Base-by-base conservation (phyloP, 306 rosid species). In the Mimosa bimucronata region DNA sequence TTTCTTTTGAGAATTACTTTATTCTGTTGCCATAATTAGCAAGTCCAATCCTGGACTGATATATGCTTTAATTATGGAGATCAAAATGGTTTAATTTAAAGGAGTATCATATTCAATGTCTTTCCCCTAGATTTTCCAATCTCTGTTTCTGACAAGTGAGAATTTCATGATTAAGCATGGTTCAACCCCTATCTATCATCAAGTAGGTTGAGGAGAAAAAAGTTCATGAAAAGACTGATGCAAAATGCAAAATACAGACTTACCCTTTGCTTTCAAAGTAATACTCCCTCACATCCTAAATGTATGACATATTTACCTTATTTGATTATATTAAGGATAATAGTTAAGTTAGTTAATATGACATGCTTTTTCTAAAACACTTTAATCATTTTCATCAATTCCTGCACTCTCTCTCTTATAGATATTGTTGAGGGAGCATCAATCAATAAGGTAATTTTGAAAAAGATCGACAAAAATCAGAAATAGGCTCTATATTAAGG, bases 31-130 rank as follows among this genome's bases (percentile, higher is more conserved):
- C 7, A 68, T 12, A 62, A 9, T 19, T 66, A 6, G 42, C 28
- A 45, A 9, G 25, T 16, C 66, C 18, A 52, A 14, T 19, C 25
- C 48, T 55, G 28, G 53, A 40, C 68, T 37, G 55, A 76, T 67
- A 48, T 77, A 42, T 65, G 74, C 84, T 57, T 48, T 58, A 55
- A 50, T 46, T 72, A 14, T 28, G 74, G 25, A 62, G 29, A 48
- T 38, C 18, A 69, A 16, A 71, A 45, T 72, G 67, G 44, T 57
- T 26, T 31, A 74, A 23, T 64, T n/a, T 26, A 79, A 23, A 40
- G 55, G 53, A 76, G 37, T 70, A 64, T 61, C 21, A 55, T 42
- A n/a, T 61, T 37, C 18, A 40, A 41, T 44, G 69, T 40, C 42
- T 64, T n/a, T 69, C 66, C 48, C 16, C 48, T 62, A 40, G 18